Base-by-base conservation (phyloP, 768 basidiomycete genomes). In the Russula brevipes region DNA sequence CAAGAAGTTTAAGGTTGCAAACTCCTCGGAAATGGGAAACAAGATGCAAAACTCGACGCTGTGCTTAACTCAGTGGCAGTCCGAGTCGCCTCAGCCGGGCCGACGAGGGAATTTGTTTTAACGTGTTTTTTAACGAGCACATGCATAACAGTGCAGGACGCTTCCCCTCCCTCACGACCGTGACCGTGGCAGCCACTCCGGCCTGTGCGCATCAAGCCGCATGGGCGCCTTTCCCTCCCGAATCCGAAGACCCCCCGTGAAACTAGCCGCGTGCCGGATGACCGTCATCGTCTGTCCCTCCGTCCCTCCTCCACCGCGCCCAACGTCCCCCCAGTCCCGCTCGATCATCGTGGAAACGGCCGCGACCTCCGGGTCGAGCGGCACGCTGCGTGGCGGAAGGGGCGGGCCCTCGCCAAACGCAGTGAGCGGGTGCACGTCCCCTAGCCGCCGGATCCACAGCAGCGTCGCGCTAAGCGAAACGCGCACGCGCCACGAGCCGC, bases 401-500 rank as follows among this genome's bases (percentile, higher is more conserved):
- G 78, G 73, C 12, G 38, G 65, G 3, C 78, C 77, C 50, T 68
- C 51, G 11, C 78, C 76, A 60, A 83, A 83, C 0, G 76, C 82
- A 0, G 70, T 68, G 31, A 70, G 51, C n/a, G 80, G 76, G 8
- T 72, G 58, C 12, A 82, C 57, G 17, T 74, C 77, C 0, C 84
- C 85, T 1, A 87, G 68, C 14, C 82, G 81, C 33, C 82, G 79
- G 12, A 86, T 73, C 82, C 83, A 85, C 54, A 79, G 77, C 1
- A 79, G 82, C 1, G 84, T 81, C 0, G 76, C 80, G 38, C 81
- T 81, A 1, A 87, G 77, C 5, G 85, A 85, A 12, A 85, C 83
- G 6, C 78, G 79, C 0, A 86, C 81, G 68, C 82, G 81, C 78
- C 80, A 85, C 5, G 82, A 82, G 8, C 84, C 83, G 24, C 85